Base-by-base conservation (phyloP, 2,329 filamentous ascomycete genomes). In the Cladosporium colombiae region DNA sequence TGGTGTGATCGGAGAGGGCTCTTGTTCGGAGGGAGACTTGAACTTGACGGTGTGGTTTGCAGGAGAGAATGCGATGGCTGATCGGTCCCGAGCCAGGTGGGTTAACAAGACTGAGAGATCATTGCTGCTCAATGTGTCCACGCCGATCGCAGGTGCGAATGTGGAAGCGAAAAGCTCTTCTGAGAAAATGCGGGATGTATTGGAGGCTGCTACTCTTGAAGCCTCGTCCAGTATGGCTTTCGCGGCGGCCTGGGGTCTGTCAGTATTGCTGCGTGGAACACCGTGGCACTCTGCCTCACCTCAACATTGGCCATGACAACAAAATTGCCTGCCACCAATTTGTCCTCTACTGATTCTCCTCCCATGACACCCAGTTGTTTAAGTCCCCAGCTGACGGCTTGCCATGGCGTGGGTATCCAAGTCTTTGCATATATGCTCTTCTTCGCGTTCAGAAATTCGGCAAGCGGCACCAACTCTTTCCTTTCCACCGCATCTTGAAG, bases 311-410 rank as follows among this genome's bases (percentile, higher is more conserved):
- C 82, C 52, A 92, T 72, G 2, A 93, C 81, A 0, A 93, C 90
- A 66, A 89, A 89, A 68, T 85, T 82, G 2, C 86, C 89, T 14
- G 79, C 80, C 0, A 86, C 85, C 40, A 91, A 78, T 70, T 79
- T 85, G 57, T 90, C 86, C 21, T 84, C 81, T 33, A 77, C 78
- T 29, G 76, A 50, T 31, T 70, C 68, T 16, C 64, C 67, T 55
- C 65, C 69, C 61, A 68, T 61, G 31, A 72, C 62, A 25, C 73
- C 91, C 18, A 92, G 77, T 73, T 91, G 88, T 63, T 85, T 85
- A 67, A 93, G 77, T 0, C 90, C 88, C 93, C 93, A 97, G 11
- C 84, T 85, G 70, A 95, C 78, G 5, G 93, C 83, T 64, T 84
- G 83, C 86, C 89, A 90, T 1, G 91, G 87, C 62, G 88, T 82